phyloP scores from a whole-genome alignment of 805 yeast species.

The Candida hispaniensis region DNA sequence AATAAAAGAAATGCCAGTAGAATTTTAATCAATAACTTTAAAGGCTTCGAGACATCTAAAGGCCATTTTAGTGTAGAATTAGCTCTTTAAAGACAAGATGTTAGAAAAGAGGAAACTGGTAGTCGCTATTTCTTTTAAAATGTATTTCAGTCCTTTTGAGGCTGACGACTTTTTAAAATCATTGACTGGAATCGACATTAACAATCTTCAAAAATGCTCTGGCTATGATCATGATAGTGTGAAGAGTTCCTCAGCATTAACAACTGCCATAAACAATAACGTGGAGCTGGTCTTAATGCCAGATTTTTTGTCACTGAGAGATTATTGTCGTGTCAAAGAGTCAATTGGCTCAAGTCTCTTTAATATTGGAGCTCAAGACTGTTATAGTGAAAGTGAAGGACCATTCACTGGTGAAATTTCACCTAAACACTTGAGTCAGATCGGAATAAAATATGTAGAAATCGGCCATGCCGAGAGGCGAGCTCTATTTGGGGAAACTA shows the following conservation, averaged over 20 bases:
- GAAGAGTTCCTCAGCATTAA: conserved; percentile 2
- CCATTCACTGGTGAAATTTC: conserved; percentile 27
- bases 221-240: too few species aligned
- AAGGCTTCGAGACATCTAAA: too few species aligned
- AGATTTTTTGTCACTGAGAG: conserved; percentile 11
- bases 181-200: conserved; percentile 9
- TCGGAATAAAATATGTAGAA: conserved; percentile 24
- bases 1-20: too few species aligned
- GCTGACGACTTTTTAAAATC: conserved; percentile 4
- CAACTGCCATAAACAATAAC: conserved; percentile 4
- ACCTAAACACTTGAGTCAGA: conserved; percentile 21
- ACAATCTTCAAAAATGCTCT: too few species aligned
- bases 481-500: conserved; percentile 23
- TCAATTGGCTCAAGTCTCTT: conserved; percentile 10
- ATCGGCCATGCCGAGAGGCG: conserved; percentile 28
- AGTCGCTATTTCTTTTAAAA: conserved; percentile 14
- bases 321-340: conserved; percentile 22
- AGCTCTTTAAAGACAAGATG: too few species aligned
- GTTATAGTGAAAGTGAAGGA: conserved; percentile 23
- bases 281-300: conserved; percentile 15
- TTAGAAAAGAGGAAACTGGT: conserved; percentile 4
- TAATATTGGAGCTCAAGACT: conserved; percentile 26
- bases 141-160: conserved; percentile 13
- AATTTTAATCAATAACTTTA: too few species aligned
- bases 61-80: too few species aligned